Percentiles rank a stretch among this genome's conserved stretches.
Evolutionary conservation across 2,329 filamentous ascomycete species (phyloP).

Genomic region (Acrocalymma vagum): DNA sequence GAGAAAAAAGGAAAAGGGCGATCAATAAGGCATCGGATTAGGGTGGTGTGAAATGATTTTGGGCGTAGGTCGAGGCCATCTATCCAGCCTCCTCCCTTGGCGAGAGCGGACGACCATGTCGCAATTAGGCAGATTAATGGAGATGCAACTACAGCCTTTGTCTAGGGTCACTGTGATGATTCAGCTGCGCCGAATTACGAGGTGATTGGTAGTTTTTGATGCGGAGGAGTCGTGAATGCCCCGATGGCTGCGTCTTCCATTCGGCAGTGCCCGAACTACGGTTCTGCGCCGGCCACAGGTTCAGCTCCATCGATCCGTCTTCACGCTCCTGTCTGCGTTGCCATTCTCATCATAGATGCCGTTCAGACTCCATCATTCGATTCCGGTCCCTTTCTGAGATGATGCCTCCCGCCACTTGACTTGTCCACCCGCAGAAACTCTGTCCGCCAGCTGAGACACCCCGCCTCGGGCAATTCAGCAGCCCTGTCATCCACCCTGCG

Average conservation of each 20-base stretch:
- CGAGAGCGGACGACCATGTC: constrained; percentile 31
- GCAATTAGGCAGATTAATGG: constrained; percentile 46
- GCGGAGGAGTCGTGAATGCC: constrained; percentile 30
- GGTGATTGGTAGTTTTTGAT: constrained; percentile 40
- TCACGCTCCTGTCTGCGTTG: no score
- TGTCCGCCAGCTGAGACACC: no score
- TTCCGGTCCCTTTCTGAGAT: no score
- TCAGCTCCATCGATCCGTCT: no score
- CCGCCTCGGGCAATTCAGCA: no score
- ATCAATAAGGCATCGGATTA: constrained; percentile 16
- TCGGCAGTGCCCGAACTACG: no score
- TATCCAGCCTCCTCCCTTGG: constrained; percentile 43
- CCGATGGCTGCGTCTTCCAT: constrained; percentile 26
- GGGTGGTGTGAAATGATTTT: constrained; percentile 5
- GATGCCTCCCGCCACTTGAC: no score
- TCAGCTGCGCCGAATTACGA: constrained; percentile 27
- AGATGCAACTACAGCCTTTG: constrained; percentile 30
- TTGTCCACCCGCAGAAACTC: no score
- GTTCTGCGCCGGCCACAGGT: no score
- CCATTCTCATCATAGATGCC: no score
- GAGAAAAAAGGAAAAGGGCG: constrained; percentile 5
- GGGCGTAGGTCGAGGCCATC: constrained; percentile 8
- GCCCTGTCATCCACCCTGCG: no score
- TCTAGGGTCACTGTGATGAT: constrained; percentile 23
- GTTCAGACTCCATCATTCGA: no score